Evolutionary conservation across 768 basidiomycete species (phyloP), one percentile per base, ranked within the genome.

Genomic region (Baorangia bicolor): DNA sequence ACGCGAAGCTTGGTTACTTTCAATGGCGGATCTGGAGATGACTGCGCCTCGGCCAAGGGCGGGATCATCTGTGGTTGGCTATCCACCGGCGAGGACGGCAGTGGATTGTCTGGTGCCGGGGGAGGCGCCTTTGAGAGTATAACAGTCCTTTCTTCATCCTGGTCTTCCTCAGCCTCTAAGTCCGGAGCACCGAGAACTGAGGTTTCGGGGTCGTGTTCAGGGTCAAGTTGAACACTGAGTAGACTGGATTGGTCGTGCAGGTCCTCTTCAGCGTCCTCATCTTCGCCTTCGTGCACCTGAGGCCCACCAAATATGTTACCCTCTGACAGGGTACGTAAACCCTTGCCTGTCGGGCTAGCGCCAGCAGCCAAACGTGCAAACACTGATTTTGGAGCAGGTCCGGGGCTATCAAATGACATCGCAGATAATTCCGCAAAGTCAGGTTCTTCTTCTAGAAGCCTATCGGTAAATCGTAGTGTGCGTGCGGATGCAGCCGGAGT

Each of bases 401-500:
- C 74, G 0, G 79, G 78, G 42, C 72, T 81, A 14, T 71, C 66
- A 30, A 86, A 84, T 4, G 77, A 75, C 53, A 75, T 75, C 45
- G 56, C 56, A 18, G 81, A 78, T 16, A 81, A 61, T 59, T 84
- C 78, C 0, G 72, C 78, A 30, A 87, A 70, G 61, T 88, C 83
- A 3, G 83, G 78, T 20, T 82, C 73, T 60, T 90, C 88, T 58
- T 88, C 81, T 65, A 84, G 73, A 14, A 84, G 74, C 55, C 83
- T 84, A 38, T 85, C 82, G 2, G 79, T 79, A 58, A 90, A 88
- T 49, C 79, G 81, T 14, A 90, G 73, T 0, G 81, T 82, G 37
- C 85, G 84, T 14, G 78, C 80, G 4, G 70, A 64, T 3, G 78
- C 78, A 34, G 70, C 74, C 8, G 86, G 84, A 1, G 86, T 85